Evolutionary conservation across 768 basidiomycete species (phyloP), one percentile per base, ranked within the genome.

Genomic region (Trametes cingulata): DNA sequence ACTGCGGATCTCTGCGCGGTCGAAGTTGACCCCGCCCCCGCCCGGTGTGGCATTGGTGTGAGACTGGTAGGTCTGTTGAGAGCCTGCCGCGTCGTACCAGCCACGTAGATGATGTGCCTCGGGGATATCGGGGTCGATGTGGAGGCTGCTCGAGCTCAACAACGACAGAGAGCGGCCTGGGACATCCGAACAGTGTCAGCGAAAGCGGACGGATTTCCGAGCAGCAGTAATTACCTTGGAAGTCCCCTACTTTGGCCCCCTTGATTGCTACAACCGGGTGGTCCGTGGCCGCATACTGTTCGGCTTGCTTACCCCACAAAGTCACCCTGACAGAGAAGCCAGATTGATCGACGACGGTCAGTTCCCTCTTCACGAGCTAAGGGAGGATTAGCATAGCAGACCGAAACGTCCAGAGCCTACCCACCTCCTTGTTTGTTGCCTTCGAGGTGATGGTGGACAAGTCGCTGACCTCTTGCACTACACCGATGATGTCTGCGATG

Each of bases 241-340:
- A 99, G 64, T 98, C 96, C 25, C 93, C 88, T 40, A 98, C 91
- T 72, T 89, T 93, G 64, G 93, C 92, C 22, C 92, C 90, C 75
- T 95, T 97, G 82, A 95, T 92, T 4, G 96, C 96, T 64, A 95
- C 82, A 29, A 98, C 86, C 9, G 92, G 85, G 50, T 80, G 70
- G 49, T 79, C 79, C 12, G 80, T 77, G 6, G 80, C 75, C n/a
- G 74, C 72, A 71, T 85, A 98, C 40, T 82, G 81, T 71, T 98
- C 93, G 0, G 96, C 96, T 72, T 93, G 90, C 72, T 90, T 93
- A 22, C 96, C 97, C 97, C 96, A 99, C 29, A 98, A 78, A 3
- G 96, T 99, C 64, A 98, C 71, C 35, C 93, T 84, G 40, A 93
- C 87, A 15, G 87, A 84, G 68, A 77, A 92, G 36, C 82, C 82